Percentiles rank a stretch among this genome's conserved stretches.
phyloP scores from a whole-genome alignment of 306 rosid species.

The Vigna angularis region DNA sequence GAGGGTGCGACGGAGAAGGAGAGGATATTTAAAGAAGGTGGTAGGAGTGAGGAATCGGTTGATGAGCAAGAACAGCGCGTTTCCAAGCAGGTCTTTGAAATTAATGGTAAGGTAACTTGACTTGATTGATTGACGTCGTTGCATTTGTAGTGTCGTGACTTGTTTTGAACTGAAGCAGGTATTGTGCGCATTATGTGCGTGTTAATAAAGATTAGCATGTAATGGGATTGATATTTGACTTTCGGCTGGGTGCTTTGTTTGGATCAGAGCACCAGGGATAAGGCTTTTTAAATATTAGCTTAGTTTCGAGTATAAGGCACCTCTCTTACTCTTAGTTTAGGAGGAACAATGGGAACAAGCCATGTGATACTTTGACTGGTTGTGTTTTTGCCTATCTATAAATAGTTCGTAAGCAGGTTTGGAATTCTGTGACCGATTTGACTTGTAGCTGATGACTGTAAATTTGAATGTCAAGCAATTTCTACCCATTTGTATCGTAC shows the following conservation, averaged over 20 bases:
- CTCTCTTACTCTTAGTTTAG: not conserved
- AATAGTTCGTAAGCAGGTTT: slow-evolving; percentile 14
- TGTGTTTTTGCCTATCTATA: not conserved
- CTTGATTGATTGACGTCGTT: slow-evolving; percentile 44
- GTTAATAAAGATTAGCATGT: slow-evolving; percentile 10
- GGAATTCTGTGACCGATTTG: slow-evolving; percentile 20
- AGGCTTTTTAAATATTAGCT: not conserved
- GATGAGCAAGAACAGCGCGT: slow-evolving; percentile 68
- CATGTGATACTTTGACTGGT: slow-evolving; percentile 12
- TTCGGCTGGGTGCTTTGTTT: slow-evolving; percentile 5
- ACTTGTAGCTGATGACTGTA: not conserved
- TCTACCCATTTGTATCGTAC: not conserved
- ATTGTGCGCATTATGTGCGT: slow-evolving; percentile 4
- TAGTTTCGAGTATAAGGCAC: no score
- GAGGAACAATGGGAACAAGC: not conserved
- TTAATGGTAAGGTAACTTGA: slow-evolving; percentile 76
- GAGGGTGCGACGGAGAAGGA: slow-evolving; percentile 67
- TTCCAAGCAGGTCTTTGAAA: slow-evolving; percentile 69
- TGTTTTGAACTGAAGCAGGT: slow-evolving; percentile 32
- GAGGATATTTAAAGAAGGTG: slow-evolving; percentile 73
- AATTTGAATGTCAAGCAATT: slow-evolving; percentile 10
- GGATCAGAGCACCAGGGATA: not conserved
- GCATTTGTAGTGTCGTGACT: slow-evolving; percentile 9
- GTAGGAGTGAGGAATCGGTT: slow-evolving; percentile 66
- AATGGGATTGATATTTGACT: not conserved